phyloP scores from a whole-genome alignment of 1,284 basidiomycete genomes.

The Trichosporon ovoides region DNA sequence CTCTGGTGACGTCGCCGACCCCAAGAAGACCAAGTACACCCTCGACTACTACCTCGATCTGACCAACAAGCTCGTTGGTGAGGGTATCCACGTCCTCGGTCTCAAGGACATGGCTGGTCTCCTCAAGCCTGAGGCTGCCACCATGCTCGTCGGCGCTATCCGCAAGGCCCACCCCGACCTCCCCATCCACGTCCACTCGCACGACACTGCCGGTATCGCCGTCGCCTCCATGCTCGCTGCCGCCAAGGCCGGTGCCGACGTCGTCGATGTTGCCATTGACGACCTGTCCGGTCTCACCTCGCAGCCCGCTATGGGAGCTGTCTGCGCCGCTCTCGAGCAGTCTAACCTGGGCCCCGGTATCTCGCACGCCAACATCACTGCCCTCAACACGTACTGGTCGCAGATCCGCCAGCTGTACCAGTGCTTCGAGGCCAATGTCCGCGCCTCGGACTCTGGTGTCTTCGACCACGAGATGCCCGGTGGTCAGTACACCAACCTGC shows the following conservation, averaged over 20 bases:
- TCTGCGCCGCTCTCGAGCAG: conserved; percentile 92
- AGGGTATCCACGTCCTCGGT: conserved; percentile 95
- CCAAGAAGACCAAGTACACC: conserved; percentile 96
- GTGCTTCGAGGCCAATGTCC: conserved; percentile 98
- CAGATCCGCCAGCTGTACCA: conserved; percentile 92
- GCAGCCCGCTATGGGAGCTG: conserved; percentile 97
- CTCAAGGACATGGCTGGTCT: conserved; percentile 99
- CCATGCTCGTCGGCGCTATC: conserved; percentile 86
- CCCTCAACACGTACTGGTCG: conserved; percentile 96
- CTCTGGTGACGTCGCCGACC: conserved; percentile 93
- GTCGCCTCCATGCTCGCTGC: conserved; percentile 93
- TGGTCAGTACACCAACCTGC: conserved; percentile 81
- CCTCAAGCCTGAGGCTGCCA: conserved; percentile 91
- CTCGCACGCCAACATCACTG: conserved; percentile 93
- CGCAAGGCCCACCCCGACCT: conserved; percentile 94
- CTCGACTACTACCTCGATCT: conserved; percentile 97
- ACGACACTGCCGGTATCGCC: conserved; percentile 98
- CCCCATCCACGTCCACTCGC: conserved; percentile 98
- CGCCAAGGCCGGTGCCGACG: conserved; percentile 92
- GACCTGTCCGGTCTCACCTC: conserved; percentile 98
- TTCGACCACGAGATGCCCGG: conserved; percentile 99
- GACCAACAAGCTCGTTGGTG: conserved; percentile 84
- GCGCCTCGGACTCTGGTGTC: conserved; percentile 91
- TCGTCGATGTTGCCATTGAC: conserved; percentile 98
- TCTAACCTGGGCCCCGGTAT: conserved; percentile 92